These are phyloP conservation scores for Auxenochlorella pyrenoidosa DNA, from an alignment of 139 green algal species.

Conservation along the genomic window DNA sequence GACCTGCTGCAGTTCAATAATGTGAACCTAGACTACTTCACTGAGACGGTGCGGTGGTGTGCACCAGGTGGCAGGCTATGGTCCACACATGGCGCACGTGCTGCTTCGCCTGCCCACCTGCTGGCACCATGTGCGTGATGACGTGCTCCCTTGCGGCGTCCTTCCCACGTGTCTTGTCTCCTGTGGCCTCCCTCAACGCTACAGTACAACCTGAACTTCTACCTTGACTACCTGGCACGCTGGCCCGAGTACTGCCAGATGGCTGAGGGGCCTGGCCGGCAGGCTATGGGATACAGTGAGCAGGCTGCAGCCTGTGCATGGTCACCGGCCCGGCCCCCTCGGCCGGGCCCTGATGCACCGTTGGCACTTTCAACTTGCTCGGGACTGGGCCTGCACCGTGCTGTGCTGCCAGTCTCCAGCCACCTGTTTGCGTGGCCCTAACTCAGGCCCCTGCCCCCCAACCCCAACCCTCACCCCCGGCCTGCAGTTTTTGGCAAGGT, in stretches of 20 bases:
- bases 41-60: conserved; percentile 82
- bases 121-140: no score
- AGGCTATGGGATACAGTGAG: conserved; percentile 89
- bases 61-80: neutral
- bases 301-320: neutral
- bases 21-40: conserved; percentile 98
- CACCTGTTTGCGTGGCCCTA: no score
- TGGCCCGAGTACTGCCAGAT: conserved; percentile 95
- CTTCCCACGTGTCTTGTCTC: no score
- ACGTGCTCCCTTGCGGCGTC: no score
- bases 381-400: no score
- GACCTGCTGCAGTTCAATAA: conserved; percentile 97
- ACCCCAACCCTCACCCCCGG: neutral
- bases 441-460: no score
- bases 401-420: no score
- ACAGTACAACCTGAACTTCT: conserved; percentile 97
- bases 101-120: no score
- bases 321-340: neutral
- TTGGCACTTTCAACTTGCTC: no score
- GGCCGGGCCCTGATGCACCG: no score
- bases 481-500: conserved; percentile 95
- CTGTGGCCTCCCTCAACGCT: neutral
- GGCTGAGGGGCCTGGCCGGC: conserved; percentile 71
- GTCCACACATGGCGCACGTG: no score
- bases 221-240: conserved; percentile 92